These are phyloP conservation scores for Kodamaea kaohsiungensis DNA, from an alignment of 805 yeast genomes.

Conservation along the genomic window DNA sequence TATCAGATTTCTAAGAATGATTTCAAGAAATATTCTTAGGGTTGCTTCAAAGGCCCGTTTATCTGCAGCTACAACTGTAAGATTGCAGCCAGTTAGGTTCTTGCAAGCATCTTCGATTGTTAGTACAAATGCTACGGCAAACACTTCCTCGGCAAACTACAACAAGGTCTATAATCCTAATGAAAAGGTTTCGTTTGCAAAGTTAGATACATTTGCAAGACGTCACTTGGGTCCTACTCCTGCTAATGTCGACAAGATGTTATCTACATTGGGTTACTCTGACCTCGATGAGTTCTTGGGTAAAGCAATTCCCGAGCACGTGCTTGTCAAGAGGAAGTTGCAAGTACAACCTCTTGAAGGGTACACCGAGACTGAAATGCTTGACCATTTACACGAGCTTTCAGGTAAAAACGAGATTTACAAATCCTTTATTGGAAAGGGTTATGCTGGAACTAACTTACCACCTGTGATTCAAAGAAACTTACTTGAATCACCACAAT, in stretches of 20 bases:
- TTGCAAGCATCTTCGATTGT: not conserved
- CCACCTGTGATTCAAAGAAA: slow-evolving; percentile 96
- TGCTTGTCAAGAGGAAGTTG: slow-evolving; percentile 68
- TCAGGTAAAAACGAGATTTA: slow-evolving; percentile 75
- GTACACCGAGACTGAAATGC: slow-evolving; percentile 78
- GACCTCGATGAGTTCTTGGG: slow-evolving; percentile 71
- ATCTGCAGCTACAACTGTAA: not conserved
- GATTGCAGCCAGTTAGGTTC: not conserved
- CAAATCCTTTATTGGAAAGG: slow-evolving; percentile 86
- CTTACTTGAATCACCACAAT: slow-evolving; percentile 88
- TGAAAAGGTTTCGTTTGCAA: slow-evolving; percentile 19
- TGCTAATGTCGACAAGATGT: slow-evolving; percentile 63
- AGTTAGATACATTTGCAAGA: slow-evolving; percentile 81
- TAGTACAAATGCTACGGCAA: slow-evolving; percentile 34
- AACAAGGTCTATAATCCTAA: slow-evolving; percentile 45
- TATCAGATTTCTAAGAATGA: slow-evolving; percentile 2
- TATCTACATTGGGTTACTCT: slow-evolving; percentile 59
- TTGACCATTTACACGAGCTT: slow-evolving; percentile 61
- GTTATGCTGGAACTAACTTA: slow-evolving; percentile 85
- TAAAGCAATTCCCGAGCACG: slow-evolving; percentile 74
- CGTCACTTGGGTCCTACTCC: slow-evolving; percentile 89
- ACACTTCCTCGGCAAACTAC: slow-evolving; percentile 58
- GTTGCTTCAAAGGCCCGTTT: not conserved
- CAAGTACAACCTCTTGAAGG: slow-evolving; percentile 71
- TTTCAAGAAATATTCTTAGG: slow-evolving; percentile 14